These are phyloP conservation scores for Lagenidium sp. DNA, from an alignment of 352 stramenopile species.

Conservation along the genomic window DNA sequence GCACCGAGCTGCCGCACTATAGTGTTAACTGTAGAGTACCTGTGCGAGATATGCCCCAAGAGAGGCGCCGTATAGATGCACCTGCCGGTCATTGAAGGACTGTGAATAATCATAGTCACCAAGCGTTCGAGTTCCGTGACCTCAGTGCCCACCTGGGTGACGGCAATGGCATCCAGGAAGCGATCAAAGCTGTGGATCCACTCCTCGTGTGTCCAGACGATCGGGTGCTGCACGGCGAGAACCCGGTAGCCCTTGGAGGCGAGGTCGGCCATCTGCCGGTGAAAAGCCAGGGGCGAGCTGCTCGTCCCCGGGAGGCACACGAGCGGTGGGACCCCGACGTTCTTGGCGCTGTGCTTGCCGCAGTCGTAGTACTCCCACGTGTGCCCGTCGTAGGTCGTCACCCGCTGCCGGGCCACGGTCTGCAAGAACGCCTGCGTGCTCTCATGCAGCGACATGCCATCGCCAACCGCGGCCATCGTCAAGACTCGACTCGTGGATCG, in stretches of 20 bases:
- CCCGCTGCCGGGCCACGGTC: conserved; percentile 43
- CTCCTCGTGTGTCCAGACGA: conserved; percentile 74
- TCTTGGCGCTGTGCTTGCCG: conserved; percentile 24
- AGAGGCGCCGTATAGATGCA: conserved; percentile 65
- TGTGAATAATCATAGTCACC: background rate
- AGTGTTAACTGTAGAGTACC: conserved; percentile 14
- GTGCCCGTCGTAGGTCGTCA: conserved; percentile 70
- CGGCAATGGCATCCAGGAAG: conserved; percentile 65
- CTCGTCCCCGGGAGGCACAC: conserved; percentile 58
- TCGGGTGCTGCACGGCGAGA: conserved; percentile 58
- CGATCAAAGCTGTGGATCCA: conserved; percentile 78
- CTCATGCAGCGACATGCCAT: conserved; percentile 1
- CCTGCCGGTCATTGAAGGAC: conserved; percentile 6
- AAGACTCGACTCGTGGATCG: too few species aligned
- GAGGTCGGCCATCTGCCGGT: conserved; percentile 41
- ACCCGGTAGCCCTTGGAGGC: conserved; percentile 54
- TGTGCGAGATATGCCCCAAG: conserved; percentile 64
- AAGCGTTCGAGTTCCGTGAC: conserved; percentile 20
- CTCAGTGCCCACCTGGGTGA: too few species aligned
- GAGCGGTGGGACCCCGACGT: conserved; percentile 20
- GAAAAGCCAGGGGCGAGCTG: conserved; percentile 43
- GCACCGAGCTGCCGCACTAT: too few species aligned
- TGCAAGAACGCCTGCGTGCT: conserved; percentile 53
- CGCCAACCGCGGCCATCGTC: too few species aligned
- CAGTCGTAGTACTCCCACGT: conserved; percentile 77